Evolutionary conservation across 176 grass and related monocot species (phyloP).

Genomic region (Carex parvula): DNA sequence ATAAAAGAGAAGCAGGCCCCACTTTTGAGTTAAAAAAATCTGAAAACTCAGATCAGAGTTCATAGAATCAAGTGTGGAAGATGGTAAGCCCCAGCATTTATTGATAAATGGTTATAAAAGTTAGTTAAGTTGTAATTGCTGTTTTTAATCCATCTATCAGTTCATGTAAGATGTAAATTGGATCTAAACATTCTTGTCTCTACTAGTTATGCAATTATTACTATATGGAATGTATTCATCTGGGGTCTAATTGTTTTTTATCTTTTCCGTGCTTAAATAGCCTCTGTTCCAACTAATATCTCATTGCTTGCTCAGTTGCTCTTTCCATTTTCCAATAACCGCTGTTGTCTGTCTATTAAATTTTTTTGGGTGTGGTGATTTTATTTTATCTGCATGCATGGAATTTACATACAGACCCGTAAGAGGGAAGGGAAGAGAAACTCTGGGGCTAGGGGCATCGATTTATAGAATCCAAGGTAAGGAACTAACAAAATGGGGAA

Average conservation of each 20-base stretch:
- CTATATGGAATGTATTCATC: not conserved
- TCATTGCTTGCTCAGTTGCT: not conserved
- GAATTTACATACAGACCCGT: no score
- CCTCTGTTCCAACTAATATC: not conserved
- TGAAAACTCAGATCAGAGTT: not conserved
- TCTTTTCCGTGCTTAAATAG: not conserved
- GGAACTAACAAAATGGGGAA: no score
- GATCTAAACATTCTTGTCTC: not conserved
- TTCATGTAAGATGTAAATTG: constrained; percentile 15
- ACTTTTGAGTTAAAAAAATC: not conserved
- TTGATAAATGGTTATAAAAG: not conserved
- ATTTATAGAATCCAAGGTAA: no score
- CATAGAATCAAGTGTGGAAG: not conserved
- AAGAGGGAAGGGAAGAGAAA: no score
- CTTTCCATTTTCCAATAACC: not conserved
- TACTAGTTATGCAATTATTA: not conserved
- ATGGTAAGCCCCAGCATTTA: not conserved
- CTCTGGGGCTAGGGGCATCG: no score
- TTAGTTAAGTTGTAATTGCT: constrained; percentile 16
- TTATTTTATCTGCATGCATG: no score
- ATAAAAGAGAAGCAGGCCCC: not conserved
- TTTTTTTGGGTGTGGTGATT: no score
- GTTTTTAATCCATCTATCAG: not conserved
- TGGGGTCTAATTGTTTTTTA: not conserved
- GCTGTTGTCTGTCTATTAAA: not conserved